Conservation (phyloP, 805 yeast genomes). For the Metschnikowia lunata region DNA sequence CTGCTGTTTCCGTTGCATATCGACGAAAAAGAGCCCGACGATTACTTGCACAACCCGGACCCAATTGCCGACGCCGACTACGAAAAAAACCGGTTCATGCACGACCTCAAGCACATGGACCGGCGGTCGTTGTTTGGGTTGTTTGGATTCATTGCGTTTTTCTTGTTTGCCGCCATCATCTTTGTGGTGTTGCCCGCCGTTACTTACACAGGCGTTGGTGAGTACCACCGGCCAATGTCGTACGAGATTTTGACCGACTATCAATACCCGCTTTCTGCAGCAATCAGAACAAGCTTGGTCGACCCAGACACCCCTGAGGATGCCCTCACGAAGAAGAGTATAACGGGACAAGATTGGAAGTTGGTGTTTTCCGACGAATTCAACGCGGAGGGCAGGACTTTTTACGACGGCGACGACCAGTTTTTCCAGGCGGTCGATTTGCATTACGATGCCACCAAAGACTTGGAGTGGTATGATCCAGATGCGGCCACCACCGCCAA, state of each 20-base stretch:
- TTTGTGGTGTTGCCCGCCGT: conserved; percentile 80
- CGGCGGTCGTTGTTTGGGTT: conserved; percentile 57
- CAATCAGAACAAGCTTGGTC: conserved; percentile 32
- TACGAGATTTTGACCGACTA: conserved; percentile 21
- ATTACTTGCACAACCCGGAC: conserved; percentile 92
- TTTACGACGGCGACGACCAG: conserved; percentile 43
- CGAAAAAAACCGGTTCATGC: conserved; percentile 62
- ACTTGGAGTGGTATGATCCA: conserved; percentile 44
- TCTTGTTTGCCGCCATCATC: conserved; percentile 58
- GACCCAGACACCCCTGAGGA: conserved; percentile 41
- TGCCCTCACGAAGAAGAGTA: conserved; percentile 20
- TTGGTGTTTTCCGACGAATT: conserved; percentile 41
- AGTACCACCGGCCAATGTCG: conserved; percentile 18
- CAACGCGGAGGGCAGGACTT: conserved; percentile 41
- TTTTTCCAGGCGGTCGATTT: conserved; percentile 39
- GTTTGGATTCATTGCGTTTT: conserved; percentile 53
- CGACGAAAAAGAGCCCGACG: conserved; percentile 94
- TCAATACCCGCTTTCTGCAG: conserved; percentile 33
- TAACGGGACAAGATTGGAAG: conserved; percentile 50
- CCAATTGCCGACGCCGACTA: conserved; percentile 87
- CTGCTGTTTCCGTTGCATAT: conserved; percentile 83
- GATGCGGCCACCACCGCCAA: conserved; percentile 39
- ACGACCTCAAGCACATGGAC: conserved; percentile 67
- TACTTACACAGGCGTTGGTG: conserved; percentile 70
- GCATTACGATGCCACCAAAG: conserved; percentile 40